Evolutionary conservation across 495 filamentous ascomycete species (phyloP), one percentile per base, ranked within the genome.

Genomic region (Cenococcum geophilum): DNA sequence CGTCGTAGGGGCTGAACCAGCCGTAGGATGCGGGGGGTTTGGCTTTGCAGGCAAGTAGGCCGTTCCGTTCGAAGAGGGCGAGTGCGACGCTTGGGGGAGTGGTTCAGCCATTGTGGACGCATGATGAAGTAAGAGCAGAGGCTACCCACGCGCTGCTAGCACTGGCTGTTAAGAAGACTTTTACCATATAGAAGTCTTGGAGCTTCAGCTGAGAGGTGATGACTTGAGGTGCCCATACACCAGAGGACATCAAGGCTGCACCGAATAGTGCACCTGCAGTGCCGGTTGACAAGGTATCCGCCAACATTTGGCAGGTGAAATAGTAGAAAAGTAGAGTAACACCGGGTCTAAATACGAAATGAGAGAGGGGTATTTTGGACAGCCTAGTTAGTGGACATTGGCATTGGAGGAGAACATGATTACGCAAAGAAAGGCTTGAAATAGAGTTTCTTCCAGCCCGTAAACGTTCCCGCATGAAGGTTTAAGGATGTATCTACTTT

Each of bases 1-100:
- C 80, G 67, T 82, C 79, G 64, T 78, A 77, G 12, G 59, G 57
- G 3, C 67, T 62, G 63, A 80, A 75, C 55, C 77, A 61, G 54
- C 67, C 67, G 18, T 82, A 40, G 36, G 75, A 49, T 5, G 63
- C 52, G 6, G 62, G 48, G 8, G 27, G 45, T 1, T 62, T 61
- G 10, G 66, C 64, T 16, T 57, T 27, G 27, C 32, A 37, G 16
- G 20, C 16, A 32, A 56, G 22, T 4, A 57, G 1, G 23, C 36
- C 36, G 9, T 12, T 48, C 6, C 52, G 49, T n/a, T 57, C 37
- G 32, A 48, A 37, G 35, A 60, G 14, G 16, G 58, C 48, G 21
- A 64, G 20, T 3, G 61, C 27, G 34, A 61, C 35, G 49, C 59
- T 65, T 51, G 20, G 16, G 16, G 11, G 40, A 45, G 11, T 14